Evolutionary conservation across 768 basidiomycete species (phyloP), one percentile per base, ranked within the genome.

Genomic region (Leccinum aurantiacum): DNA sequence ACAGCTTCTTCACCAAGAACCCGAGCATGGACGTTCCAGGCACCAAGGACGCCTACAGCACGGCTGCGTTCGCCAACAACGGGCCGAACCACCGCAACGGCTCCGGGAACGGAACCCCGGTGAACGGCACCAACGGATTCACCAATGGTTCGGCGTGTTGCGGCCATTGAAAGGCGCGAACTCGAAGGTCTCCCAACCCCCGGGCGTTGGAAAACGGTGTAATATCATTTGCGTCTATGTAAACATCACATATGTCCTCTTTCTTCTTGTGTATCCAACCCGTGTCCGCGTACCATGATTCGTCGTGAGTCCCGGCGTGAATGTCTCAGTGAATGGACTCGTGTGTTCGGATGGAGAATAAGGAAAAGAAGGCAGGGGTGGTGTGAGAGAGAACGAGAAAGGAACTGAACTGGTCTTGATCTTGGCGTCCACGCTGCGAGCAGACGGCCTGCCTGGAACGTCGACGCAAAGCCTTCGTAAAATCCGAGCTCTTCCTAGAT

Each of bases 401-500:
- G 24, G 15, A 13, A 65, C 63, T 65, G 31, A 63, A 64, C 63
- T 41, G 17, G 9, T n/a, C 41, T 2, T 10, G 0, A 27, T 27
- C 9, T 31, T 10, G 29, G 72, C 91, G 1, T 27, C 27, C 27
- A 27, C 1, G 27, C 27, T 27, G 6, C 27, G 27, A 27, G 27
- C 1, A 27, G 27, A 7, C 27, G 0, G 7, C 6, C 27, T 27
- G 6, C 6, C 27, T 27, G 27, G 27, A 6, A 27, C 27, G 6
- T 27, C 92, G 67, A 62, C 3, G 93, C 93, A 65, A 90, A 89
- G 6, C 95, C 96, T 66, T 95, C 84, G 71, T 95, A 95, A 67
- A 88, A 98, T 2, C 92, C 95, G 13, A 99, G 82, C 73, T 99
- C 96, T 72, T 98, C 95, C 94, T 95, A 98, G 75, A 97, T 87